phyloP scores from a whole-genome alignment of 139 green algal genomes.

The Coccomyxa sp. region DNA sequence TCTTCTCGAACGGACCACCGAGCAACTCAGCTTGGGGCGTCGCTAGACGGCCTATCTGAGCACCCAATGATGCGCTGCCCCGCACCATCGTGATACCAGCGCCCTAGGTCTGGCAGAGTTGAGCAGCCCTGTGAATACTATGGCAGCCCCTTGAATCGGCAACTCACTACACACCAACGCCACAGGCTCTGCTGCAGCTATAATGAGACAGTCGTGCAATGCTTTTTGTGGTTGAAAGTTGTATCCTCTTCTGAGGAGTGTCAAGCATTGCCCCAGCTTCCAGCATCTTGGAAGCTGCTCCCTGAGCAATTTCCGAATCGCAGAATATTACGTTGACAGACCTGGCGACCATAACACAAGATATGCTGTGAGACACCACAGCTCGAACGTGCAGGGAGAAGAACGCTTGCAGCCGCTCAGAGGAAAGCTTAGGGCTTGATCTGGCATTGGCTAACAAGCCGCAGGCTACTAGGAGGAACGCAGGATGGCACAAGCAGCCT shows the following conservation, averaged over 20 bases:
- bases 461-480: not conserved
- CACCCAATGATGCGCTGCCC: not conserved
- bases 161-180: not conserved
- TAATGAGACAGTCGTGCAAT: not conserved
- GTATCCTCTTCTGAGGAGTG: not conserved
- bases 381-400: not conserved
- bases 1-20: not conserved
- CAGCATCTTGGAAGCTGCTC: no score
- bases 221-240: not conserved
- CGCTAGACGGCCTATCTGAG: not conserved
- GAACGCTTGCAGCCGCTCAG: no score
- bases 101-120: no score
- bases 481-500: not conserved
- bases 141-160: not conserved
- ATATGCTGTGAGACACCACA: not conserved
- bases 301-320: no score
- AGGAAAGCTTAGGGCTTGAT: no score
- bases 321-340: not conserved
- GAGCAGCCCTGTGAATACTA: no score
- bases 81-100: no score
- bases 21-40: not conserved
- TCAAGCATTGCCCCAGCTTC: no score
- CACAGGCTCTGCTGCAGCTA: not conserved
- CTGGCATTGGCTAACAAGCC: not conserved
- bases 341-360: not conserved